These are phyloP conservation scores for Heterobasidion occidentale DNA, from an alignment of 1,284 basidiomycete species.

Conservation along the genomic window DNA sequence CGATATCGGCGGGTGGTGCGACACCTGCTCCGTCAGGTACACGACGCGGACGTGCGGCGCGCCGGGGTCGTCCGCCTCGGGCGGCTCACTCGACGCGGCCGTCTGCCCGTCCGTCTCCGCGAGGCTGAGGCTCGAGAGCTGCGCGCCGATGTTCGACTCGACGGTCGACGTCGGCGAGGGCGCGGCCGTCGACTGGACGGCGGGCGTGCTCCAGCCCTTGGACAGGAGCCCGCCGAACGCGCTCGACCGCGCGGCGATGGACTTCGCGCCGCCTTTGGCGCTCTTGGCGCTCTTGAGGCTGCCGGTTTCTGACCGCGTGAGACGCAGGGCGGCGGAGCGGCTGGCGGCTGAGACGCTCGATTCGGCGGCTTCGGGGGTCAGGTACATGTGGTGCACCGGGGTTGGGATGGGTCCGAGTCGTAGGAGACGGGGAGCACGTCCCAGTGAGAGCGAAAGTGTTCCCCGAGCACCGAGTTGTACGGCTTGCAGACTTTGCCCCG, in stretches of 20 bases:
- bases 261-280: slow-evolving; percentile 28
- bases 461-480: slow-evolving; percentile 91
- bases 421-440: slow-evolving; percentile 60
- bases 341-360: slow-evolving; percentile 8
- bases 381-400: slow-evolving; percentile 41
- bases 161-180: slow-evolving; percentile 26
- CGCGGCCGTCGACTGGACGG: slow-evolving; percentile 32
- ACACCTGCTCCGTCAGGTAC: slow-evolving; percentile 81
- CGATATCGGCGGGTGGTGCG: slow-evolving; percentile 94
- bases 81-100: slow-evolving; percentile 9
- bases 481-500: slow-evolving; percentile 91
- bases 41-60: slow-evolving; percentile 50
- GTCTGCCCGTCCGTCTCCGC: slow-evolving; percentile 21
- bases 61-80: neutral
- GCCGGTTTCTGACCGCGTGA: slow-evolving; percentile 37
- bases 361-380: slow-evolving; percentile 23
- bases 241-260: neutral
- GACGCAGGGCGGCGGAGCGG: slow-evolving; percentile 19
- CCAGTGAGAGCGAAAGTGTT: slow-evolving; percentile 89
- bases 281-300: slow-evolving; percentile 48
- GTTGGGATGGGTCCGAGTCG: slow-evolving; percentile 36
- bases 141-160: slow-evolving; percentile 37
- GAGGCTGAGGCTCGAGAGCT: slow-evolving; percentile 55
- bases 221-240: neutral
- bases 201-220: slow-evolving; percentile 39